Base-by-base conservation (phyloP, 192 early-diverging fungal species). In the Rhizophagus clarus region DNA sequence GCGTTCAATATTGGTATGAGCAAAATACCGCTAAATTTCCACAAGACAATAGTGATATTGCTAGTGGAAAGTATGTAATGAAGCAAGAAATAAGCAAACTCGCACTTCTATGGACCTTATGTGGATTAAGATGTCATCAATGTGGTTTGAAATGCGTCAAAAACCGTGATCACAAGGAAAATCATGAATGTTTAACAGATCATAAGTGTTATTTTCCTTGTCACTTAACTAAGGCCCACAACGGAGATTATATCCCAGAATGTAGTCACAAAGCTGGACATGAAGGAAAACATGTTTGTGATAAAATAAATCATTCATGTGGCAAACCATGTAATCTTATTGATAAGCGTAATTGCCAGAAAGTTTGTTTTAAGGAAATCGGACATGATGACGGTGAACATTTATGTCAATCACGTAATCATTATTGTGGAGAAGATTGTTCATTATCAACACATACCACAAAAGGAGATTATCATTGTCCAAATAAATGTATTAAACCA, bases 371-470 rank as follows among this genome's bases (percentile, higher is more conserved):
- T 14, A 77, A 81, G 61, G 29, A 74, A 29, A 77, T 81, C 22
- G 80, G 28, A 0, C 80, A 81, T 77, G 47, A 77, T 3, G 49
- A 80, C 26, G 47, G 32, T 8, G 24, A 47, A n/a, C 80, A 81
- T 51, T 20, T 76, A 61, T 81, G 80, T 56, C 42, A 67, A 51
- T 37, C 80, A 7, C 34, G 34, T n/a, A n/a, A n/a, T 51, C 80
- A 81, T 66, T 77, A 81, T 67, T 81, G 80, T 22, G 80, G 80
- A 32, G 26, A 37, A 24, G 64, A 74, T 26, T 81, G 80, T 72
- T 77, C 80, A 24, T 31, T 81, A 26, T 29, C 9, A 47, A 26
- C 72, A 2, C 11, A 61, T 15, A 75, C 72, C 12, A 3, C 2
- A 37, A 75, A 73, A 26, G 75, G 62, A 7, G 24, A 37, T 45